phyloP scores from a whole-genome alignment of 495 filamentous ascomycete species.

The Aspergillus cavernicola region DNA sequence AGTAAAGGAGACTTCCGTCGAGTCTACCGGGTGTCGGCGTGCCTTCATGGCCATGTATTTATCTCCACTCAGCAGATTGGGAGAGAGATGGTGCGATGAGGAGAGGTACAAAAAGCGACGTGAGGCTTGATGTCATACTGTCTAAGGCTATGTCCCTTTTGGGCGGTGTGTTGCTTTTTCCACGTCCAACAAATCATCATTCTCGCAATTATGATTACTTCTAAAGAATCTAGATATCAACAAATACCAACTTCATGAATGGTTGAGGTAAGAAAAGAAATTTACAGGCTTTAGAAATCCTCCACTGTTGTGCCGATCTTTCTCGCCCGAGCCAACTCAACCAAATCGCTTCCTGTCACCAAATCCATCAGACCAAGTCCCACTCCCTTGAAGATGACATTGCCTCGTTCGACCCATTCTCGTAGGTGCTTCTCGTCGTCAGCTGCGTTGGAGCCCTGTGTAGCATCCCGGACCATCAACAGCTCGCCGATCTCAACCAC shows the following conservation, averaged over 20 bases:
- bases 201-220: conserved; percentile 1
- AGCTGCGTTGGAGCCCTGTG: conserved; percentile 28
- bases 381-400: conserved; percentile 58
- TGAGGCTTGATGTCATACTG: conserved; percentile 9
- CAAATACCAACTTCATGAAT: neutral
- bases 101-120: neutral
- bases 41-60: conserved; percentile 3
- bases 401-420: conserved; percentile 73
- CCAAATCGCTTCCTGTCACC: conserved; percentile 69
- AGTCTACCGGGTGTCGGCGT: neutral
- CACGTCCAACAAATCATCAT: conserved; percentile 5
- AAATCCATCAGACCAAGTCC: conserved; percentile 48
- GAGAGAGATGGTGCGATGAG: neutral
- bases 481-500: conserved; percentile 86
- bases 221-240: neutral
- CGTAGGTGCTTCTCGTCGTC: conserved; percentile 53
- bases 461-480: conserved; percentile 62
- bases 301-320: conserved; percentile 69
- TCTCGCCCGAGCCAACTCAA: conserved; percentile 67
- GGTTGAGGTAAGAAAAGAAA: neutral
- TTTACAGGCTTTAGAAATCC: conserved; percentile 34
- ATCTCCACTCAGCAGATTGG: neutral
- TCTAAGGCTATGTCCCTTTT: neutral
- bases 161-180: neutral
- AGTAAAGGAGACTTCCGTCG: neutral